These are phyloP conservation scores for Candida wancherniae DNA, from an alignment of 805 yeast species.

Conservation along the genomic window DNA sequence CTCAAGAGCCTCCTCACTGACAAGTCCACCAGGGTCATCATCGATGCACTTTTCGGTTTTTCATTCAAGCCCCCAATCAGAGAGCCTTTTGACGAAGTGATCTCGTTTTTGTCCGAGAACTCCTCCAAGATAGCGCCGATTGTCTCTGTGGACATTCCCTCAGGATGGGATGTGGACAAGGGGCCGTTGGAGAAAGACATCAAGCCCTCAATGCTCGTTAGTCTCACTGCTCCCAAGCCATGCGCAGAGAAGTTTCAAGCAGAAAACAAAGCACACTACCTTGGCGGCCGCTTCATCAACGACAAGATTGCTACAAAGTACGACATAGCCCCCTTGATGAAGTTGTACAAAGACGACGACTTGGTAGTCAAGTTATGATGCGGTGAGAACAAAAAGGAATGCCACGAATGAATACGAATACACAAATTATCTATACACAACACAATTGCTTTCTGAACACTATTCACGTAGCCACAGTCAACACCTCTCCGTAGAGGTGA, in stretches of 20 bases:
- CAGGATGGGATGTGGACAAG: conserved; percentile 94
- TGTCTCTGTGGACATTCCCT: conserved; percentile 84
- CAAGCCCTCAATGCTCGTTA: conserved; percentile 65
- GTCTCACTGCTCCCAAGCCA: conserved; percentile 92
- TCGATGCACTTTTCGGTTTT: conserved; percentile 91
- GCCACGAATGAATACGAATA: too few species aligned
- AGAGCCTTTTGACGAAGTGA: conserved; percentile 58
- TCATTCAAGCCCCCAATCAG: conserved; percentile 88
- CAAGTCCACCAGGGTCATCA: conserved; percentile 31
- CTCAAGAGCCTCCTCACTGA: conserved; percentile 17
- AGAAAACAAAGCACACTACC: conserved; percentile 52
- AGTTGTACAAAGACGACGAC: conserved; percentile 29
- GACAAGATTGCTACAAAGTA: conserved; percentile 63
- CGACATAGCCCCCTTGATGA: conserved; percentile 51
- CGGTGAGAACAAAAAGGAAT: too few species aligned
- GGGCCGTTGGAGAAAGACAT: conserved; percentile 50
- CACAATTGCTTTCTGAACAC: too few species aligned
- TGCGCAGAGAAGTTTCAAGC: conserved; percentile 52
- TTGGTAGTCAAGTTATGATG: conserved; percentile 31
- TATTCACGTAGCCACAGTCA: too few species aligned
- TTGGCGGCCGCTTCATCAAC: conserved; percentile 88
- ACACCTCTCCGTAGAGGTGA: too few species aligned
- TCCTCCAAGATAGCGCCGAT: conserved; percentile 53
- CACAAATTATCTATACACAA: too few species aligned
- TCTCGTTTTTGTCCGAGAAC: conserved; percentile 21